Conservation (phyloP, 345 rosid species). For the Microcos paniculata region DNA sequence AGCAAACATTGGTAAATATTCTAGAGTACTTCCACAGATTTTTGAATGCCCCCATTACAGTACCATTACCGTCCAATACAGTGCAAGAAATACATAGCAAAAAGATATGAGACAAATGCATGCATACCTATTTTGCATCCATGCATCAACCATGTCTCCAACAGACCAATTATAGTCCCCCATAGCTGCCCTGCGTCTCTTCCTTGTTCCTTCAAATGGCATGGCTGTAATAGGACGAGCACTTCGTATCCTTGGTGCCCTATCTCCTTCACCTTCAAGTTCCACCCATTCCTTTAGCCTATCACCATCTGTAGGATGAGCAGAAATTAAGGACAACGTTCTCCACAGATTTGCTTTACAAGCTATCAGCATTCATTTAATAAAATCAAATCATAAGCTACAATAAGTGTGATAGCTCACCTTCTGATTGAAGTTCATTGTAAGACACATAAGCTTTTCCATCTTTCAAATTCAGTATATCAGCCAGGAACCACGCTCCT, state of each 20-base stretch:
- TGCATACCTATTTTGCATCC: conserved; percentile 76
- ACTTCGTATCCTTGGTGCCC: conserved; percentile 70
- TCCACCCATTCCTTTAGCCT: conserved; percentile 87
- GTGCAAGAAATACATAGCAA: background rate
- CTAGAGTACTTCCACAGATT: background rate
- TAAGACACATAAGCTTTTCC: conserved; percentile 79
- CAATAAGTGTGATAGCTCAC: conserved; percentile 34
- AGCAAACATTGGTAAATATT: background rate
- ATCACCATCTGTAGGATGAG: conserved; percentile 50
- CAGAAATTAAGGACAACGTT: background rate
- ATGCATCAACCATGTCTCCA: conserved; percentile 92
- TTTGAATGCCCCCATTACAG: background rate
- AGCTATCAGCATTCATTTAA: background rate
- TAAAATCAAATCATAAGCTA: background rate
- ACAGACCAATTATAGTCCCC: conserved; percentile 74
- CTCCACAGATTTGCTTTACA: background rate
- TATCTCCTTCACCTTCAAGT: conserved; percentile 55
- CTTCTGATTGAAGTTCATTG: conserved; percentile 59
- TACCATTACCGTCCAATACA: background rate
- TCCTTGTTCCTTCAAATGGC: conserved; percentile 89
- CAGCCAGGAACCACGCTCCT: conserved; percentile 84
- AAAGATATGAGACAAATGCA: background rate
- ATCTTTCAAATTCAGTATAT: conserved; percentile 64
- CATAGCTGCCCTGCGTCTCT: conserved; percentile 86
- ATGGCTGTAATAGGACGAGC: conserved; percentile 65